A percentile compares a stretch with the other conserved stretches of the same genome.
phyloP scores from a whole-genome alignment of 2,329 filamentous ascomycete species.

The Periconia sp. region DNA sequence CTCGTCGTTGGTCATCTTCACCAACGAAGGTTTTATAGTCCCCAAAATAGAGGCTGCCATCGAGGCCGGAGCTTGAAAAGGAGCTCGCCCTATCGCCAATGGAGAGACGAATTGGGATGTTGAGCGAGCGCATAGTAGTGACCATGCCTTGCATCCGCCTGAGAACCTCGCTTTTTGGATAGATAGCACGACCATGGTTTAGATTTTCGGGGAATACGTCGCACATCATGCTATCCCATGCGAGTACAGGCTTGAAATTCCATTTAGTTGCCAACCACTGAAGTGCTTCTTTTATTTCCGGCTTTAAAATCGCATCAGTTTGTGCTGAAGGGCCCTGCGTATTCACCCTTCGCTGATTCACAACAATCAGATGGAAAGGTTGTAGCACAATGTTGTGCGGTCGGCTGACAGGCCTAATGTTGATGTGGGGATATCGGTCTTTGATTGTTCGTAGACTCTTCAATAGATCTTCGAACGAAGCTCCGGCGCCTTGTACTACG shows the following conservation, averaged over 20 bases:
- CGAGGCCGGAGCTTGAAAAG: conserved; percentile 28
- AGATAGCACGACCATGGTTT: conserved; percentile 27
- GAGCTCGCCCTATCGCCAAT: conserved; percentile 34
- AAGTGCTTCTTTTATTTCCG: conserved; percentile 35
- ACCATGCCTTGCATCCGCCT: conserved; percentile 35
- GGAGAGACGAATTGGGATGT: conserved; percentile 37
- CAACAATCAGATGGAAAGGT: conserved; percentile 39
- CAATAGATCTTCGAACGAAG: conserved; percentile 36
- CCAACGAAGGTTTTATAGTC: conserved; percentile 37
- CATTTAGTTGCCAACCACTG: conserved; percentile 36
- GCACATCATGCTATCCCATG: conserved; percentile 41
- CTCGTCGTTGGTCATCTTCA: conserved; percentile 23
- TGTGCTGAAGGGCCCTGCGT: conserved; percentile 14
- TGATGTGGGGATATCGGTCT: conserved; percentile 36
- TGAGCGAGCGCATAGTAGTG: conserved; percentile 24
- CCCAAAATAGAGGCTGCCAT: conserved; percentile 38
- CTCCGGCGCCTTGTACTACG: conserved; percentile 36
- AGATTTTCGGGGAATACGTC: conserved; percentile 41
- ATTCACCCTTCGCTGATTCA: conserved; percentile 26
- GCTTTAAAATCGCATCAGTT: conserved; percentile 29
- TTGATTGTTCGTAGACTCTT: conserved; percentile 32
- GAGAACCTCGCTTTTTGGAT: conserved; percentile 35
- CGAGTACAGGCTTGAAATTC: conserved; percentile 36
- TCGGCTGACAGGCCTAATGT: conserved; percentile 29
- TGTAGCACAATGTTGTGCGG: conserved; percentile 33